Base-by-base conservation (phyloP, 805 yeast species). In the Saturnispora ahearnii region DNA sequence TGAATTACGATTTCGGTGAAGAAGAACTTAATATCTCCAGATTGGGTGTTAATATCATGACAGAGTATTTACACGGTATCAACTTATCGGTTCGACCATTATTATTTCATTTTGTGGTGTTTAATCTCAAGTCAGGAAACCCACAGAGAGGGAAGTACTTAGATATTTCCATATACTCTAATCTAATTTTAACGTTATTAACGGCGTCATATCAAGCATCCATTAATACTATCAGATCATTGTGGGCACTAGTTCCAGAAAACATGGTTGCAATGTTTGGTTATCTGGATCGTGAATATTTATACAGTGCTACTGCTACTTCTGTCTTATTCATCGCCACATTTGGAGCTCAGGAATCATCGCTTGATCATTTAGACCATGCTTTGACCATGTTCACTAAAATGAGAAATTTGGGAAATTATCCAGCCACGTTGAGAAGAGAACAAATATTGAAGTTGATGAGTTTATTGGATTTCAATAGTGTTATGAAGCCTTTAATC, bases 231-330 rank as follows among this genome's bases (percentile, higher is more conserved):
- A 78, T 85, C 37, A 71, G 87, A 54, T 78, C 84, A 0, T 67
- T 85, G 3, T 84, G 91, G 91, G 81, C 84, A 0, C 67, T 85
- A 44, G 70, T 82, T 61, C 87, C 85, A 0, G 85, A 82, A 50
- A 84, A 83, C 55, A 82, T 83, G 88, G 82, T 85, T n/a, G 91
- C 95, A 0, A 64, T 84, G 41, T 85, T 85, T 66, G 93, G 95
- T 2, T 85, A 87, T 71, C 84, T 85, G 91, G 95, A 85, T 61
- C 72, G 95, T 57, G 95, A 85, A 59, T 85, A 85, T 60, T 67
- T 85, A 24, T 85, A 84, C 62, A 84, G 89, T 0, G 78, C 90
- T 0, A 80, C 90, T 3, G 84, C 86, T 5, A 84, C 93, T 0
- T 66, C 84, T 44, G 78, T 84, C 13, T 68, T 85, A 40, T 84